Evolutionary conservation across 225 moss, liverwort and hornwort species (phyloP), one percentile per base, ranked within the genome.

Genomic region (Asterella californica): DNA sequence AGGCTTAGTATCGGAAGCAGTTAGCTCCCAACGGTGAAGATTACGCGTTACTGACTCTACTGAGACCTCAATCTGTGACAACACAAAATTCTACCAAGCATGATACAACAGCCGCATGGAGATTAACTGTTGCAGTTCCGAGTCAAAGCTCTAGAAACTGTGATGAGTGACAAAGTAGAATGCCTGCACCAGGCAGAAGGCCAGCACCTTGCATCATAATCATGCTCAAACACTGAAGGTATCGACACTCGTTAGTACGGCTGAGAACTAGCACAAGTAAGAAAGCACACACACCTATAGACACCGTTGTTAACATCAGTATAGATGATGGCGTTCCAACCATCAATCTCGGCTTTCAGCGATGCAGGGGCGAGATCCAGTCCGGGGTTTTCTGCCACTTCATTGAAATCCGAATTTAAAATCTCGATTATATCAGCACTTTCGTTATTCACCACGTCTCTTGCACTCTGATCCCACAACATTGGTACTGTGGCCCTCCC

Each of bases 401-500:
- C 87, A 78, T 99, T 95, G 87, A 99, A 99, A 45, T 91, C 89
- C 8, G 95, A 88, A 67, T 99, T 99, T 52, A 99, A 85, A 83
- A 93, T 92, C 70, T 95, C 92, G 67, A 99, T 91, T 27, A 99
- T 95, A 73, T 99, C 99, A 57, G 95, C 91, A 72, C 99, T 99
- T 87, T 99, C 99, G 61, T 99, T 99, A 82, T 99, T 99, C 50
- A 99, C 82, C 12, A 93, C 95, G 36, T 89, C 89, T 57, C 65
- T 88, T 69, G 82, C 75, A 27, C 36, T 48, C 5, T 90, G 80
- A 48, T 99, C 95, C 99, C 99, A 99, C 67, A 99, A 75, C 93
- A 99, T 86, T 11, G 99, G 99, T 83, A 99, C 99, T 17, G 99
- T 99, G 37, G 95, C 90, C 29, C 99, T 90, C 12, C 99, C 99